Percentiles rank a stretch among this genome's conserved stretches.
Conservation (phyloP, 352 stramenopile species). For the Pythium aristosporum region DNA sequence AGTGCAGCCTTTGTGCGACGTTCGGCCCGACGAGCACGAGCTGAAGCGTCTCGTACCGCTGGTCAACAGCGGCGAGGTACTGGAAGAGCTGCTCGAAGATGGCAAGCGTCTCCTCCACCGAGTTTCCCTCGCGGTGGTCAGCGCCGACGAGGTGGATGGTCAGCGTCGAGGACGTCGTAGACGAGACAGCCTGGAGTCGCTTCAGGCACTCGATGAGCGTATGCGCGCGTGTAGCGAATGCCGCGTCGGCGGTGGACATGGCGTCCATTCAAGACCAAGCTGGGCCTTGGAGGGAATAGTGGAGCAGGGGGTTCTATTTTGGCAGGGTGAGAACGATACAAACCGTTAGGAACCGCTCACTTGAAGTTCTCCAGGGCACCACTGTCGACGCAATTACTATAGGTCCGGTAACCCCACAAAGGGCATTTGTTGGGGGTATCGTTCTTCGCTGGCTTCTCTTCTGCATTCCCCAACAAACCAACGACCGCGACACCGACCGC, state of each 20-base stretch:
- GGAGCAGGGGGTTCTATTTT: not conserved
- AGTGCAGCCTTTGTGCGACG: constrained; percentile 55
- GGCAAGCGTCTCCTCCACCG: constrained; percentile 46
- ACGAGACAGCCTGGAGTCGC: constrained; percentile 20
- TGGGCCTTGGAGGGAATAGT: not conserved
- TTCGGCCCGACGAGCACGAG: constrained; percentile 80
- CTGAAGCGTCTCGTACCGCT: constrained; percentile 35
- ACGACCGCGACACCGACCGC: not conserved
- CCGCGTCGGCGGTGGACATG: not conserved
- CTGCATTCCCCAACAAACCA: constrained; percentile 8
- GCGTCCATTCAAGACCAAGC: not conserved
- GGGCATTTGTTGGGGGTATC: not conserved
- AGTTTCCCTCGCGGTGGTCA: constrained; percentile 77
- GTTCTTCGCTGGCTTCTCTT: constrained; percentile 10
- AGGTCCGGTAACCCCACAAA: constrained; percentile 15
- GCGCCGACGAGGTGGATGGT: constrained; percentile 71
- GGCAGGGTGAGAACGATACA: not conserved
- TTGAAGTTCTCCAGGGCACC: constrained; percentile 14
- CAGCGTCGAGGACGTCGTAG: constrained; percentile 20
- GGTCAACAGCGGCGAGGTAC: constrained; percentile 34
- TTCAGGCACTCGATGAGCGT: constrained; percentile 41
- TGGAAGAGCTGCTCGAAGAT: constrained; percentile 58
- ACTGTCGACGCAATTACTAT: constrained; percentile 12
- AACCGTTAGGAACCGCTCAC: constrained; percentile 1
- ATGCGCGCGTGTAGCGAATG: constrained; percentile 17